Evolutionary conservation across 108 stramenopile species (phyloP).

Genomic region (Fragilariopsis cylindrus): DNA sequence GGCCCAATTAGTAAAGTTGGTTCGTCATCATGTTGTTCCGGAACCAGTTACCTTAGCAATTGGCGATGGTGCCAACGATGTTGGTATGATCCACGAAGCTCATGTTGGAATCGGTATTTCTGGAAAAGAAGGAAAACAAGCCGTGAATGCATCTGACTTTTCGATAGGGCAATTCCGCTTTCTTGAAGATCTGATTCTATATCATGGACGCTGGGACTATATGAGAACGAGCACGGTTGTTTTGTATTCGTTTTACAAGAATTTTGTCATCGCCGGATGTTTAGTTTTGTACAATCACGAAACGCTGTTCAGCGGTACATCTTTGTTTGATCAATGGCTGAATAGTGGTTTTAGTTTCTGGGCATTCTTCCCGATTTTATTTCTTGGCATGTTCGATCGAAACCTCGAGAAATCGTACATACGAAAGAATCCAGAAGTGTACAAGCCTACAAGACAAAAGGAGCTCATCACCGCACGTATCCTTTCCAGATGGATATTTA

Average conservation of each 20-base stretch:
- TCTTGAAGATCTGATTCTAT: constrained; percentile 86
- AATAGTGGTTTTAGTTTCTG: constrained; percentile 89
- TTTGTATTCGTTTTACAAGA: constrained; percentile 98
- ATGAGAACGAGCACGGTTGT: constrained; percentile 87
- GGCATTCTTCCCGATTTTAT: constrained; percentile 80
- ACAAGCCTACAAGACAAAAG: constrained; percentile 73
- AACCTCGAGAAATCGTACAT: constrained; percentile 88
- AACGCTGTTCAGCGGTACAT: constrained; percentile 81
- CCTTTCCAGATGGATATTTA: constrained; percentile 63
- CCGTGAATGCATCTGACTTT: constrained; percentile 95
- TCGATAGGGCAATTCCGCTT: constrained; percentile 93
- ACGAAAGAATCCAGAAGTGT: constrained; percentile 69
- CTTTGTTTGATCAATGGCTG: constrained; percentile 81
- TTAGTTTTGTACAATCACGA: constrained; percentile 69
- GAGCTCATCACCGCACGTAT: constrained; percentile 68
- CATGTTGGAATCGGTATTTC: constrained; percentile 94
- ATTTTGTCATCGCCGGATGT: constrained; percentile 84
- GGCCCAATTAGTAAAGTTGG: constrained; percentile 85
- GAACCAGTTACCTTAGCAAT: constrained; percentile 94
- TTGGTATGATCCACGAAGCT: constrained; percentile 97
- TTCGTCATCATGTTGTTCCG: constrained; percentile 82
- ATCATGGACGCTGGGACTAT: constrained; percentile 97
- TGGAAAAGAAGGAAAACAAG: constrained; percentile 96
- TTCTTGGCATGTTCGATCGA: constrained; percentile 90
- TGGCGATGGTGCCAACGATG: constrained; percentile 98